Evolutionary conservation across 1,284 basidiomycete genomes (phyloP).

Genomic region (Sporisorium sorghi): DNA sequence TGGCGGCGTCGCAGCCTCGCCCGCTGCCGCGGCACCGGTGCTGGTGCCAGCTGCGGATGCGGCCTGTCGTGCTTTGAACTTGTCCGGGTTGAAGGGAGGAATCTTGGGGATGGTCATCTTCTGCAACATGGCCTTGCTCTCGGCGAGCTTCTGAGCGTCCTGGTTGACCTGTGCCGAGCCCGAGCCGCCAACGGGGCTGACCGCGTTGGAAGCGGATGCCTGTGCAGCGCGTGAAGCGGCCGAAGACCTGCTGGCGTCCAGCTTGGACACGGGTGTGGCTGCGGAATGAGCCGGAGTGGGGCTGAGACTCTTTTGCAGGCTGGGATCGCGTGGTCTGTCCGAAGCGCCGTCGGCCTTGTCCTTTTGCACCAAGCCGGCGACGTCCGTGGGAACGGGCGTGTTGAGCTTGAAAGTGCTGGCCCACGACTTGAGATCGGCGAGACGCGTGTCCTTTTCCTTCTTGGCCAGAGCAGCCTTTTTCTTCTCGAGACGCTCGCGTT

Average conservation of each 20-base stretch:
- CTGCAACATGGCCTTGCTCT: slow-evolving; percentile 68
- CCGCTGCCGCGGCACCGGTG: slow-evolving; percentile 15
- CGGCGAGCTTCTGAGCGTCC: slow-evolving; percentile 46
- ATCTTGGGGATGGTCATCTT: slow-evolving; percentile 81
- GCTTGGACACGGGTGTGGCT: slow-evolving; percentile 19
- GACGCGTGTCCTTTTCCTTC: slow-evolving; percentile 90
- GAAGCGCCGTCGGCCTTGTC: slow-evolving; percentile 54
- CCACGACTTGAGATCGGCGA: slow-evolving; percentile 92
- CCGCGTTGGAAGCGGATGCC: slow-evolving; percentile 26
- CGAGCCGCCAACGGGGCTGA: slow-evolving; percentile 36
- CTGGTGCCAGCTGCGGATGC: slow-evolving; percentile 27
- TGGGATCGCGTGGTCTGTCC: slow-evolving; percentile 61
- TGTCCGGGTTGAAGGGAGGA: slow-evolving; percentile 85
- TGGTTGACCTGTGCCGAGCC: slow-evolving; percentile 24
- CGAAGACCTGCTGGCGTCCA: slow-evolving; percentile 29
- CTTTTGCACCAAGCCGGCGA: slow-evolving; percentile 76
- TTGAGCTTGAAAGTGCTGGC: slow-evolving; percentile 95
- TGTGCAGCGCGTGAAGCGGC: slow-evolving; percentile 35
- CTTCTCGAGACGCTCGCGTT: slow-evolving; percentile 74
- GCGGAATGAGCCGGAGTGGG: slow-evolving; percentile 48
- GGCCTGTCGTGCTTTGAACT: slow-evolving; percentile 56
- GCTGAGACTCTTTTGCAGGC: slow-evolving; percentile 59
- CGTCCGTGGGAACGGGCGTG: slow-evolving; percentile 90
- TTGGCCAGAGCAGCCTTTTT: slow-evolving; percentile 90
- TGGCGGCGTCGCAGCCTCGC: slow-evolving; percentile 22